A percentile compares a stretch with the other conserved stretches of the same genome.
Evolutionary conservation across 257 asterid species (phyloP).

Genomic region (Scutellaria baicalensis): DNA sequence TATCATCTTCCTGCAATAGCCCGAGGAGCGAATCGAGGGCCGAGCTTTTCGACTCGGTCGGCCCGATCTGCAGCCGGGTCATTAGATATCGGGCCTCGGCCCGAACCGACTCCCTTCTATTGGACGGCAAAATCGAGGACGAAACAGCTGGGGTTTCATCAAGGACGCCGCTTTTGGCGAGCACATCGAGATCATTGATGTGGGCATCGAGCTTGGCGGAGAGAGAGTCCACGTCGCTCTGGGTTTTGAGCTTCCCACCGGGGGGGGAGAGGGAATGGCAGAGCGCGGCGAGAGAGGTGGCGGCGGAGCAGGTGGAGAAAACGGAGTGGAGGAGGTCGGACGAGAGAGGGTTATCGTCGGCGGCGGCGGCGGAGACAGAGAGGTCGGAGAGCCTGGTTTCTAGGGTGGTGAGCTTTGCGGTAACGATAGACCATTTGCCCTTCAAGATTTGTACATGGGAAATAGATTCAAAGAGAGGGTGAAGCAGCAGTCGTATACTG

Average conservation of each 20-base stretch:
- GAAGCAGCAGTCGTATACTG: conserved; percentile 19
- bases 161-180: conserved; percentile 44
- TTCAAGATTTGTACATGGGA: conserved; percentile 52
- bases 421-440: conserved; percentile 65
- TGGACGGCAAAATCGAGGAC: conserved; percentile 13
- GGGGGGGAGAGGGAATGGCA: conserved; percentile 43
- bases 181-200: conserved; percentile 57
- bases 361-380: conserved; percentile 14
- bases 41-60: conserved; percentile 60
- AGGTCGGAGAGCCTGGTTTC: conserved; percentile 45
- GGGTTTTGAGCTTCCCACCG: conserved; percentile 78
- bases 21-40: conserved; percentile 64
- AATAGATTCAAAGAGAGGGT: conserved; percentile 40
- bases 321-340: conserved; percentile 55
- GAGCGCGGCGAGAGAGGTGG: conserved; percentile 36
- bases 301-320: conserved; percentile 38
- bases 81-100: conserved; percentile 58
- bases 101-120: conserved; percentile 46
- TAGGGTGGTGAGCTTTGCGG: conserved; percentile 48
- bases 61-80: conserved; percentile 90
- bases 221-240: conserved; percentile 61
- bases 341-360: conserved; percentile 30
- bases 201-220: conserved; percentile 56
- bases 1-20: conserved; percentile 71
- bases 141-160: conserved; percentile 18